Base-by-base conservation (phyloP, 2,329 filamentous ascomycete genomes). In the Fusarium xylarioides region DNA sequence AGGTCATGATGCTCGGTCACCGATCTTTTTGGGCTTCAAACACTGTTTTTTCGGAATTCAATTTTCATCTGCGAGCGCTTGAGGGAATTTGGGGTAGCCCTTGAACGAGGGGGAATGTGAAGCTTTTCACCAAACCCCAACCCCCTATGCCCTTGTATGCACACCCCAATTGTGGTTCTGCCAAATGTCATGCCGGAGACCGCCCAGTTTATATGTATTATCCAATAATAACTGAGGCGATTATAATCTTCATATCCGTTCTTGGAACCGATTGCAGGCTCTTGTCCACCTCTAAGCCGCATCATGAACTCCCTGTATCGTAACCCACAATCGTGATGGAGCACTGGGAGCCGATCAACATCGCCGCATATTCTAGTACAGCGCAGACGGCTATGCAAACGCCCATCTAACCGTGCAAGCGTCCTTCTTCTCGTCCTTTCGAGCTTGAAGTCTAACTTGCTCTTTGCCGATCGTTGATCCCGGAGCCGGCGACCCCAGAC, bases 1-100 rank as follows among this genome's bases (percentile, higher is more conserved):
- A 76, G 70, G 56, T 30, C 59, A 66, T 55, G 38, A 50, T 63
- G 56, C 76, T 78, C 76, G 76, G 76, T 78, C 64, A 46, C 76
- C 76, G 76, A 78, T 54, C 35, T n/a, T 46, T 63, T 50, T 56
- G 26, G 32, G 28, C 38, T 53, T 49, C 54, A 52, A 57, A 60
- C 21, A 35, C 34, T 40, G 37, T 21, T 57, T 47, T 52, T 57
- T 68, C 52, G 69, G 68, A 19, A 32, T 59, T 58, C 55, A 67
- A 18, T 59, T 66, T 64, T 70, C 64, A 44, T 56, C 64, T 52
- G 28, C 57, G 47, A 66, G 50, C 54, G 28, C n/a, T 58, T 66
- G 44, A 49, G 63, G 40, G 54, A 72, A 74, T 66, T 74, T 74
- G 71, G 68, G 46, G 71, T 72, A 70, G 46, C 60, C 65, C 71